Evolutionary conservation across 75 land plant species (phyloP).

Genomic region (Pseudotsuga menziesii): DNA sequence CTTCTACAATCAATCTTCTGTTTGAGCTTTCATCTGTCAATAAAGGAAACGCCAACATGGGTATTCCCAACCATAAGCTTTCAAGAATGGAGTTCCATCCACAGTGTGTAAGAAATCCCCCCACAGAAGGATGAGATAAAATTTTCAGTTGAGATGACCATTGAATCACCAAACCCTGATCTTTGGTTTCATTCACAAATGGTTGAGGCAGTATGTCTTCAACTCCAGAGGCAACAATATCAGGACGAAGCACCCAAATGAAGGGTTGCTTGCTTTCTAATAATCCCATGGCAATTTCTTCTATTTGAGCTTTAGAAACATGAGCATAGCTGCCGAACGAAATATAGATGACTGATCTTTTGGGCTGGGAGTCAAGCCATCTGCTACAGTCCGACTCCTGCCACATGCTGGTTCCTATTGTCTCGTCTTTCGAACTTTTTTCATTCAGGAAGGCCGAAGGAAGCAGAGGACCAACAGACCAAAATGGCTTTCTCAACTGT

Average conservation of each 20-base stretch:
- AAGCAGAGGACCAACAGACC: slow-evolving; percentile 43
- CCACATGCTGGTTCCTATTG: slow-evolving; percentile 32
- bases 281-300: slow-evolving; percentile 42
- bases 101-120: slow-evolving; percentile 57
- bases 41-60: slow-evolving; percentile 57
- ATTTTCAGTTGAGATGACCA: slow-evolving; percentile 46
- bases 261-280: slow-evolving; percentile 27
- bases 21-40: slow-evolving; percentile 49
- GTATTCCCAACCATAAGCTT: slow-evolving; percentile 45
- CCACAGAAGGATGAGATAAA: slow-evolving; percentile 36
- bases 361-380: slow-evolving; percentile 38
- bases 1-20: slow-evolving; percentile 38
- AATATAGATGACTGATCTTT: slow-evolving; percentile 44
- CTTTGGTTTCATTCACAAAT: slow-evolving; percentile 23
- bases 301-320: slow-evolving; percentile 18
- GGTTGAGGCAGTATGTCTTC: slow-evolving; percentile 32
- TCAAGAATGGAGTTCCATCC: slow-evolving; percentile 72
- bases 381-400: slow-evolving; percentile 35
- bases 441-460: slow-evolving; percentile 23
- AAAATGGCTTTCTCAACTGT: slow-evolving; percentile 12
- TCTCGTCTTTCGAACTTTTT: neutral
- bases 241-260: slow-evolving; percentile 51
- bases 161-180: slow-evolving; percentile 30
- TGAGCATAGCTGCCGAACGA: slow-evolving; percentile 52
- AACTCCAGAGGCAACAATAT: slow-evolving; percentile 28